phyloP scores from a whole-genome alignment of 2,329 filamentous ascomycete species.

The Cordyceps farinosa region DNA sequence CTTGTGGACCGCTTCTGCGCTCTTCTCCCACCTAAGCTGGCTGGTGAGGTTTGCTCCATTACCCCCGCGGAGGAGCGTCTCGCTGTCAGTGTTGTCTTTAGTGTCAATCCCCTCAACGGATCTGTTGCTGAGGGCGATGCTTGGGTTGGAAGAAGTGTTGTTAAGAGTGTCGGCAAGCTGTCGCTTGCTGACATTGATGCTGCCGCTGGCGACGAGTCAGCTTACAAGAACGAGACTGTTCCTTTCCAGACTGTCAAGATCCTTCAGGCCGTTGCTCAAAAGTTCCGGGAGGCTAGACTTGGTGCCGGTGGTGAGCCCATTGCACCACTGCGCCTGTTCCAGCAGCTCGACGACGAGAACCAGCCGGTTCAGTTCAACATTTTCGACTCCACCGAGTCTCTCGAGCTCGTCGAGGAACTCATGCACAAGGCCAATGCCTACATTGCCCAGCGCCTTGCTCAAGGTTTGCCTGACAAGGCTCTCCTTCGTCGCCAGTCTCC shows the following conservation, averaged over 20 bases:
- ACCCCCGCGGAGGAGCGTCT: constrained; percentile 84
- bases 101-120: constrained; percentile 77
- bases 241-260: constrained; percentile 75
- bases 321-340: constrained; percentile 80
- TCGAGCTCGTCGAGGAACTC: constrained; percentile 92
- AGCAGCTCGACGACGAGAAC: constrained; percentile 96
- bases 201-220: constrained; percentile 63
- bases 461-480: constrained; percentile 84
- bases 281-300: constrained; percentile 85
- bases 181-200: constrained; percentile 82
- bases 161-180: constrained; percentile 86
- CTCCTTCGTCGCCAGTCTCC: constrained; percentile 81
- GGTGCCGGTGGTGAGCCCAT: constrained; percentile 75
- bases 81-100: constrained; percentile 89
- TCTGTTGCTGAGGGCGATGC: constrained; percentile 77
- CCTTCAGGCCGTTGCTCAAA: constrained; percentile 77
- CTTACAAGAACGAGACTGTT: constrained; percentile 61
- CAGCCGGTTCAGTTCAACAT: constrained; percentile 95
- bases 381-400: constrained; percentile 83
- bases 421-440: constrained; percentile 89
- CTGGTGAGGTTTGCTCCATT: constrained; percentile 83
- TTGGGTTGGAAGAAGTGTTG: constrained; percentile 90
- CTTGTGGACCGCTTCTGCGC: constrained; percentile 84
- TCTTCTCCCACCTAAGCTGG: constrained; percentile 83
- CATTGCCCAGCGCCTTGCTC: constrained; percentile 78